phyloP scores from a whole-genome alignment of 768 basidiomycete species.

The Collybia mongolica region DNA sequence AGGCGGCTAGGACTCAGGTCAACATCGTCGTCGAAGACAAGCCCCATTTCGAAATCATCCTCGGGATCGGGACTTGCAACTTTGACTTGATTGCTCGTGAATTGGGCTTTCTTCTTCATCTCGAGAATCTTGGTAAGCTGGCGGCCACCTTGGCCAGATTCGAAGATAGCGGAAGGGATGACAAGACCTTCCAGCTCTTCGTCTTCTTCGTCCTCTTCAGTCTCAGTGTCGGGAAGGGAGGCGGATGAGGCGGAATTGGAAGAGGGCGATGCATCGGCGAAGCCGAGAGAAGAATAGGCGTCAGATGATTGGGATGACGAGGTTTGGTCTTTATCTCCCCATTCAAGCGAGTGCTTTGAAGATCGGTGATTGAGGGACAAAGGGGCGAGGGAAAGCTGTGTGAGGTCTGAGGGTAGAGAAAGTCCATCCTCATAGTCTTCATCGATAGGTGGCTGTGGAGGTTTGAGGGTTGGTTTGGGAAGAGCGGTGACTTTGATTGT shows the following conservation, averaged over 20 bases:
- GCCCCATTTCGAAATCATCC: slow-evolving; percentile 84
- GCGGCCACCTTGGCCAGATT: slow-evolving; percentile 59
- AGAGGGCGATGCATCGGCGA: slow-evolving; percentile 68
- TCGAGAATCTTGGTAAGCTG: slow-evolving; percentile 52
- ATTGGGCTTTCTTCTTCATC: slow-evolving; percentile 53
- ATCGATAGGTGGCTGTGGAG: slow-evolving; percentile 45
- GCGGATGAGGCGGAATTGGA: slow-evolving; percentile 68
- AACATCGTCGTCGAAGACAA: slow-evolving; percentile 79
- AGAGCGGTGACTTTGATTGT: slow-evolving; percentile 75
- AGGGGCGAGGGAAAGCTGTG: slow-evolving; percentile 79
- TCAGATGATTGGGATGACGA: slow-evolving; percentile 87
- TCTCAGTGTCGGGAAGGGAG: slow-evolving; percentile 70
- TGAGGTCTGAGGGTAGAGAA: slow-evolving; percentile 76
- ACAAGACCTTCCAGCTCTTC: slow-evolving; percentile 81
- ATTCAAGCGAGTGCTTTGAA: slow-evolving; percentile 83
- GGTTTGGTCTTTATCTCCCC: slow-evolving; percentile 82
- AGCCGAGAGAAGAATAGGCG: slow-evolving; percentile 77
- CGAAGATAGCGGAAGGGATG: slow-evolving; percentile 74
- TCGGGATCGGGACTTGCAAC: slow-evolving; percentile 64
- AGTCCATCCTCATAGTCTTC: slow-evolving; percentile 88
- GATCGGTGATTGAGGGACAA: slow-evolving; percentile 72
- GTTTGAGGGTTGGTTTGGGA: slow-evolving; percentile 33
- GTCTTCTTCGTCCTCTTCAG: slow-evolving; percentile 69
- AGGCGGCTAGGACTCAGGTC: slow-evolving; percentile 82
- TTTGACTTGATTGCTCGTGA: slow-evolving; percentile 37